These are phyloP conservation scores for Plasmodium sp. DNA, from an alignment of 169 alveolate species.

Conservation along the genomic window DNA sequence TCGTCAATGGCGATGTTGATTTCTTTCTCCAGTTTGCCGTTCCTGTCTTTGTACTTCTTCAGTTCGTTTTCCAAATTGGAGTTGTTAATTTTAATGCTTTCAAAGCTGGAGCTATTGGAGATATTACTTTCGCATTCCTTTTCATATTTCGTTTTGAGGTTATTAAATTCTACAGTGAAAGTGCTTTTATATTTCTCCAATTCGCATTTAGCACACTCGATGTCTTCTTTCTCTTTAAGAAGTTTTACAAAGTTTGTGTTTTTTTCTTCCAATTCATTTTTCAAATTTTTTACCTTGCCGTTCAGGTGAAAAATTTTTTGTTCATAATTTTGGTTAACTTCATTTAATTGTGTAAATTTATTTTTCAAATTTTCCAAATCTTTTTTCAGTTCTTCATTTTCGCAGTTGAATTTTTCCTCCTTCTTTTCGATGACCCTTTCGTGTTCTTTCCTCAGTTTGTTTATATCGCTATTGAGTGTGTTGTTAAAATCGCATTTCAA, in stretches of 20 bases:
- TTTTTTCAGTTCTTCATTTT: slow-evolving; percentile 51
- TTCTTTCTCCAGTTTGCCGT: slow-evolving; percentile 53
- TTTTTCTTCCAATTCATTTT: slow-evolving; percentile 59
- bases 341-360: slow-evolving; percentile 25
- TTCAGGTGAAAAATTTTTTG: slow-evolving; percentile 15
- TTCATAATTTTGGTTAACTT: slow-evolving; percentile 34
- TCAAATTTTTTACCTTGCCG: slow-evolving; percentile 39
- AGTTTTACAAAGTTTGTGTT: slow-evolving; percentile 36
- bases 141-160: slow-evolving; percentile 53
- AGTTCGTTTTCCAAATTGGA: slow-evolving; percentile 28
- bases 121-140: slow-evolving; percentile 70
- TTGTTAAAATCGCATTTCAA: slow-evolving; percentile 30
- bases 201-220: slow-evolving; percentile 22
- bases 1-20: slow-evolving; percentile 70
- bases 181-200: slow-evolving; percentile 33
- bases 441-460: slow-evolving; percentile 31
- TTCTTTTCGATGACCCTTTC: slow-evolving; percentile 15
- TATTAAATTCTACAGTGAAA: slow-evolving; percentile 34
- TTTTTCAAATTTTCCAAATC: slow-evolving; percentile 39
- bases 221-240: slow-evolving; percentile 53
- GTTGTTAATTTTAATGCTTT: slow-evolving; percentile 46
- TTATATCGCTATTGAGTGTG: slow-evolving; percentile 33
- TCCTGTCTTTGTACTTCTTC: slow-evolving; percentile 66
- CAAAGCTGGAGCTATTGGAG: slow-evolving; percentile 58
- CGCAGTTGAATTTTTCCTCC: slow-evolving; percentile 27